A percentile compares a stretch with the other conserved stretches of the same genome.
Conservation (phyloP, 164 flowering plant genomes). For the Vitis vinifera region DNA sequence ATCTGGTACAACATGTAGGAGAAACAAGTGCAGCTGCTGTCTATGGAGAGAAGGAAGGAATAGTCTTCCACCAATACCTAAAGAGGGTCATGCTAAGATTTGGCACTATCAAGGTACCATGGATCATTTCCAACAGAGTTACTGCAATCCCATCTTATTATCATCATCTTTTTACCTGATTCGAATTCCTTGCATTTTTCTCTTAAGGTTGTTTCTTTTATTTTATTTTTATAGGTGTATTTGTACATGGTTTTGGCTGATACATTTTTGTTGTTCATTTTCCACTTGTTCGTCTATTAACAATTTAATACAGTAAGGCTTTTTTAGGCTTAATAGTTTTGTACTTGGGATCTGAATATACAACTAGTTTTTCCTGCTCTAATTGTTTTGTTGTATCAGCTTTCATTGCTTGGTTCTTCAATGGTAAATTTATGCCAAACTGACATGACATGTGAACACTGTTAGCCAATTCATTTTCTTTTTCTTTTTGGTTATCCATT, state of each 20-base stretch:
- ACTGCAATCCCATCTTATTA: background rate
- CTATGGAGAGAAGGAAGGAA: background rate
- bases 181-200: background rate
- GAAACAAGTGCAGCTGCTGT: background rate
- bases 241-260: background rate
- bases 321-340: too few species aligned
- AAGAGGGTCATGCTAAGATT: constrained; percentile 12
- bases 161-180: background rate
- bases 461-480: background rate
- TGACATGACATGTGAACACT: background rate
- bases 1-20: too few species aligned
- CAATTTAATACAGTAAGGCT: too few species aligned
- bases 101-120: constrained; percentile 13
- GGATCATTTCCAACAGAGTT: background rate
- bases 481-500: background rate
- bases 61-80: constrained; percentile 1
- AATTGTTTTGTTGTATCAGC: too few species aligned
- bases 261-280: background rate
- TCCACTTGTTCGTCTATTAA: too few species aligned
- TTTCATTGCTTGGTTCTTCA: too few species aligned
- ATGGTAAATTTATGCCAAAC: too few species aligned
- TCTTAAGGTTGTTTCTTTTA: background rate
- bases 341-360: too few species aligned
- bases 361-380: too few species aligned
- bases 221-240: background rate